Conservation (phyloP, 2,329 filamentous ascomycete genomes). For the Venturiaceae sp. region DNA sequence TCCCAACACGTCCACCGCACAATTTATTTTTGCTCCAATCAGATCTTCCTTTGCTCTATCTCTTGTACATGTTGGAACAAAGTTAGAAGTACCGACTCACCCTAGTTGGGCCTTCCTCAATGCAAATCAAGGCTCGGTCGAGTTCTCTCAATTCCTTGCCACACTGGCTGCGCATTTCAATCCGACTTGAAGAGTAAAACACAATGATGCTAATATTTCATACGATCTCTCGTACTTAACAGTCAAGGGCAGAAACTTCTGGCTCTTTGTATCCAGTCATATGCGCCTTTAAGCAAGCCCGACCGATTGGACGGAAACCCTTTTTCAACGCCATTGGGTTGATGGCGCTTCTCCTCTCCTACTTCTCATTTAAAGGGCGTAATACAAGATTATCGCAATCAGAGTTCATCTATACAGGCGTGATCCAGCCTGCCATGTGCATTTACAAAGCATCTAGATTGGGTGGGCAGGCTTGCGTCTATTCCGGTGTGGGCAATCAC, state of each 20-base stretch:
- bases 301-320: not conserved
- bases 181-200: too few relatives aligned
- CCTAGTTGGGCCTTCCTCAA: too few relatives aligned
- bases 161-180: too few relatives aligned
- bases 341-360: not conserved
- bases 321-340: not conserved
- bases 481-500: not conserved
- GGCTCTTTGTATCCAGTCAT: not conserved
- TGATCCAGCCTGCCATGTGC: not conserved
- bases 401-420: not conserved
- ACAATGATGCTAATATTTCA: too few relatives aligned
- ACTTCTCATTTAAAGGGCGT: not conserved
- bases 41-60: not conserved
- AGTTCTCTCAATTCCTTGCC: too few relatives aligned
- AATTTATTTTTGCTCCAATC: not conserved
- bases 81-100: not conserved
- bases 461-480: not conserved
- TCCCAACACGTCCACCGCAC: not conserved
- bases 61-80: not conserved
- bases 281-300: not conserved
- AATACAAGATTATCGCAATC: not conserved
- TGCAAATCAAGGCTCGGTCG: too few relatives aligned
- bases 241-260: not conserved
- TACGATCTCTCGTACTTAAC: too few relatives aligned
- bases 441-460: not conserved